Evolutionary conservation across 345 rosid genomes (phyloP).

Genomic region (Adansonia digitata): DNA sequence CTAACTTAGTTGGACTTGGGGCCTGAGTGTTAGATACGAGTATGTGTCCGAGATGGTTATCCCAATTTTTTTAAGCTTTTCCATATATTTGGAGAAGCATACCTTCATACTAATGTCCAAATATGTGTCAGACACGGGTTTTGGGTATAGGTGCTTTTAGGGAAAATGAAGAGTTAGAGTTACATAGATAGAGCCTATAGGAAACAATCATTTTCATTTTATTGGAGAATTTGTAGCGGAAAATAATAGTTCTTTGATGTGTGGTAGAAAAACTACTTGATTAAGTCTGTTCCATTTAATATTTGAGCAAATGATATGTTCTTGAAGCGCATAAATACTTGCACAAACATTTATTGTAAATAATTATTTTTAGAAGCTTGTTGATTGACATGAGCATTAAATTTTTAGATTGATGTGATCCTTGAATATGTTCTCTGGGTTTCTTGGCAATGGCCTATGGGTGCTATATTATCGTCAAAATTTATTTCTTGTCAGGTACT

Average conservation of each 20-base stretch:
- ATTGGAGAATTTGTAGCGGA: not conserved
- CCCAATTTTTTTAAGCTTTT: no score
- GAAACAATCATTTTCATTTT: not conserved
- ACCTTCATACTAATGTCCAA: no score
- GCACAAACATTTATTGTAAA: not conserved
- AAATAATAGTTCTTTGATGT: not conserved
- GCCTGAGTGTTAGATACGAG: no score
- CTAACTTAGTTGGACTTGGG: no score
- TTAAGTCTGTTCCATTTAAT: not conserved
- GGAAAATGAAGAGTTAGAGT: no score
- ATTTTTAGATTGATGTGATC: not conserved
- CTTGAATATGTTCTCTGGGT: not conserved
- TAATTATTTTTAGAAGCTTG: not conserved
- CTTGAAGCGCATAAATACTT: not conserved
- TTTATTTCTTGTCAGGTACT: not conserved
- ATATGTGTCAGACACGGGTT: no score
- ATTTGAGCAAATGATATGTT: not conserved
- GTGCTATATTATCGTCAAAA: not conserved
- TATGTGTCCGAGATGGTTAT: no score
- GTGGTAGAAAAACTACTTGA: not conserved
- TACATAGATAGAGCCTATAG: not conserved
- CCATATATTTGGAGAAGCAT: no score
- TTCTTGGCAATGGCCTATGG: not conserved
- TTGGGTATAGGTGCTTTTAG: no score
- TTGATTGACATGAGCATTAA: no score